Evolutionary conservation across 176 grass and related monocot genomes (phyloP), one percentile per base, ranked within the genome.

Genomic region (Oryza rufipogon): DNA sequence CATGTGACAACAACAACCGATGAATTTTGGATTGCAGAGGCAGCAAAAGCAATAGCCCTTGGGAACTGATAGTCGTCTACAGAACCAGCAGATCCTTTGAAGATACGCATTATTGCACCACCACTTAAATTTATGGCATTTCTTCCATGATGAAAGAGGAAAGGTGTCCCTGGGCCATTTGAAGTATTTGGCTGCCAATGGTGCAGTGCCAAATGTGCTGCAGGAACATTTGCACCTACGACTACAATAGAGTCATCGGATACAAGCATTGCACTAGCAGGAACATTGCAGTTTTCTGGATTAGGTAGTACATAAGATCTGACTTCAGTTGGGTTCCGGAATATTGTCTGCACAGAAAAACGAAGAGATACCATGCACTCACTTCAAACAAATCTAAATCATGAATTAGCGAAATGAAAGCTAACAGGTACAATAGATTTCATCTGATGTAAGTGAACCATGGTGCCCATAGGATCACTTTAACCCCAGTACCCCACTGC

Each of bases 181-280:
- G 96, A 87, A 77, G 93, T 92, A 84, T 90, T 95, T 78, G 96
- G 96, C 78, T 98, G 96, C 96, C 93, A 98, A 65, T 91, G 94
- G 74, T 98, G 96, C 87, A 95, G 80, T 71, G 96, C 96, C 61
- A 98, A 87, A 84, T 87, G 84, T 79, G 88, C 92, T 85, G 93
- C 84, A 73, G 96, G 96, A 30, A 85, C 83, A 73, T 90, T 88
- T 78, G 65, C 77, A 91, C 95, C 96, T 66, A 98, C 88, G 45
- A 98, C 93, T 79, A 98, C 83, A 56, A 98, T 86, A 67, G 83
- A 94, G 28, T 98, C 96, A 67, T 77, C 81, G 51, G 91, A 95
- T 86, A 94, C 90, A 81, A 88, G 94, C 71, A 98, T 87, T 64
- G 91, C 86, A 74, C 87, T 89, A 73, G 96, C 96, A 75, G 96